These are phyloP conservation scores for Mortierella antarctica DNA, from an alignment of 192 early-diverging fungal species.

Conservation along the genomic window DNA sequence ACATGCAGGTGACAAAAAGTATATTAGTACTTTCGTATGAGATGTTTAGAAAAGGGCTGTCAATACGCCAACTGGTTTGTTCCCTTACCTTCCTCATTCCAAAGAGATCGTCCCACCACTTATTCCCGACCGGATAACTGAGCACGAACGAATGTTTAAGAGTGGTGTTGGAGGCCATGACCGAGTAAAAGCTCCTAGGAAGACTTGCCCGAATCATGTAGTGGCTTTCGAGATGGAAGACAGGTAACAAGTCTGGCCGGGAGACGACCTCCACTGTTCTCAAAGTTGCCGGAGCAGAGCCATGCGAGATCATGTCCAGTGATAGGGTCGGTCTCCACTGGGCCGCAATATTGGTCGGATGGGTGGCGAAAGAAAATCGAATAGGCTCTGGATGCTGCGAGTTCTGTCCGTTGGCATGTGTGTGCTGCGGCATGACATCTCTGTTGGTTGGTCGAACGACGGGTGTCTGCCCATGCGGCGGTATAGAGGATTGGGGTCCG, in stretches of 20 bases:
- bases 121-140: slow-evolving; percentile 65
- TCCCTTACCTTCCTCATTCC: slow-evolving; percentile 70
- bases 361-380: slow-evolving; percentile 28
- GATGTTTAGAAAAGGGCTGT: background rate
- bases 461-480: background rate
- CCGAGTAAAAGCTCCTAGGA: slow-evolving; percentile 67
- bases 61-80: background rate
- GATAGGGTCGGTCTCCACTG: slow-evolving; percentile 37
- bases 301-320: slow-evolving; percentile 25
- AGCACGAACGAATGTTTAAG: slow-evolving; percentile 72
- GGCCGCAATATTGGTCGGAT: slow-evolving; percentile 12
- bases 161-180: slow-evolving; percentile 59
- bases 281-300: slow-evolving; percentile 34
- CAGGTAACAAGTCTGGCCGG: slow-evolving; percentile 46
- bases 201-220: slow-evolving; percentile 58
- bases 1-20: background rate
- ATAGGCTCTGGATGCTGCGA: slow-evolving; percentile 1
- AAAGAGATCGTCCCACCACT: slow-evolving; percentile 71
- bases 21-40: slow-evolving; percentile 2
- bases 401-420: background rate
- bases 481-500: background rate
- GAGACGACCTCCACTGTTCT: slow-evolving; percentile 56
- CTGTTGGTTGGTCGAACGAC: background rate
- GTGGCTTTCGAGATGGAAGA: slow-evolving; percentile 53
- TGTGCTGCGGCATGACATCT: background rate